Percentiles rank a stretch among this genome's conserved stretches.
phyloP scores from a whole-genome alignment of 805 yeast genomes.

The Cyberlindnera saturnus region DNA sequence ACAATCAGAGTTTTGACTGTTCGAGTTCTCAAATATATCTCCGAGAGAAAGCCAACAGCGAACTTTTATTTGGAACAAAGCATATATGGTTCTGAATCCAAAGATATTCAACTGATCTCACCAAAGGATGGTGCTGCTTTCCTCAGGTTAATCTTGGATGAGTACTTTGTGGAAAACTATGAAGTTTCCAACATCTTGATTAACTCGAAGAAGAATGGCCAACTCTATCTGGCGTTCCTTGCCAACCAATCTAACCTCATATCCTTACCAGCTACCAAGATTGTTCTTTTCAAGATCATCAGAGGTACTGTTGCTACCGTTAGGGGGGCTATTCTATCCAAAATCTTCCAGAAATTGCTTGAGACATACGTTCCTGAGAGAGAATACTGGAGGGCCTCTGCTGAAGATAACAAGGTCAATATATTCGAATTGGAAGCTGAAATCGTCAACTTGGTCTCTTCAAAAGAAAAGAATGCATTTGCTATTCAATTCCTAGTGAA shows the following conservation, averaged over 20 bases:
- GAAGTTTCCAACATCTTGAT: conserved; percentile 37
- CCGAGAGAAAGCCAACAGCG: conserved; percentile 29
- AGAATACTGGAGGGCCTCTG: conserved; percentile 34
- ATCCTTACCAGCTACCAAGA: conserved; percentile 51
- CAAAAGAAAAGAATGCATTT: conserved; percentile 48
- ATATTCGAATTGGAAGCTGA: conserved; percentile 50
- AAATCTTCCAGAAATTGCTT: conserved; percentile 40
- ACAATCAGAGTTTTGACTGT: conserved; percentile 42
- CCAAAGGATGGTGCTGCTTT: conserved; percentile 58
- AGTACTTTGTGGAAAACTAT: conserved; percentile 43
- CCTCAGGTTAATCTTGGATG: conserved; percentile 34
- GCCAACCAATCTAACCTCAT: conserved; percentile 58
- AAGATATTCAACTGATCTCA: conserved; percentile 48
- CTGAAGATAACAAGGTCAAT: conserved; percentile 43
- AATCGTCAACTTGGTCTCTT: conserved; percentile 53
- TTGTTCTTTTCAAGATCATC: conserved; percentile 41
- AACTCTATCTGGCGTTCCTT: conserved; percentile 55
- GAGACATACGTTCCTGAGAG: conserved; percentile 43
- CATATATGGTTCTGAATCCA: conserved; percentile 50
- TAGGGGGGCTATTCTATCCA: conserved; percentile 41
- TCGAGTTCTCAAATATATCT: conserved; percentile 32
- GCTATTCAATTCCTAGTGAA: conserved; percentile 58
- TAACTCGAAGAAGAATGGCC: conserved; percentile 49
- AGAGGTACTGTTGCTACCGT: conserved; percentile 28
- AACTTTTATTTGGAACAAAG: conserved; percentile 44